These are phyloP conservation scores for Naumovozyma baii DNA, from an alignment of 805 yeast species.

Conservation along the genomic window DNA sequence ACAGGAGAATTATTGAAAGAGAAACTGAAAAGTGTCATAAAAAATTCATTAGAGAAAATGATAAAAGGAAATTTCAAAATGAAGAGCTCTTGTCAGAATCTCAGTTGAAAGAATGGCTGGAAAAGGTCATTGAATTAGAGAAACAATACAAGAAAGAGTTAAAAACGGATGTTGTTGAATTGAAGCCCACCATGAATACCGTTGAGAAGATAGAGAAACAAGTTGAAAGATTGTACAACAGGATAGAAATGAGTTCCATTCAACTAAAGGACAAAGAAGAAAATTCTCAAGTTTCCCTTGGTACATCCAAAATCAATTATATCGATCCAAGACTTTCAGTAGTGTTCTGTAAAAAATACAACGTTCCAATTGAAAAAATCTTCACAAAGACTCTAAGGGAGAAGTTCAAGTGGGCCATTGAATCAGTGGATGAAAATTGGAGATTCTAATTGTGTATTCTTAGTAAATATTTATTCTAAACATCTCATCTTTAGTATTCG, in stretches of 20 bases:
- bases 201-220: slow-evolving; percentile 67
- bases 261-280: slow-evolving; percentile 89
- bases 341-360: slow-evolving; percentile 73
- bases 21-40: slow-evolving; percentile 55
- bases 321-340: slow-evolving; percentile 91
- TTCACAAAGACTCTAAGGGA: slow-evolving; percentile 87
- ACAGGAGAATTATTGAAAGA: slow-evolving; percentile 48
- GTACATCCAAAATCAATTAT: slow-evolving; percentile 89
- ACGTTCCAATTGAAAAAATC: slow-evolving; percentile 85
- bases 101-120: slow-evolving; percentile 50
- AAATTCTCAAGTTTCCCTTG: slow-evolving; percentile 84
- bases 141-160: slow-evolving; percentile 48
- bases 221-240: slow-evolving; percentile 58
- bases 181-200: slow-evolving; percentile 39
- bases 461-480: no score
- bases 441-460: slow-evolving; percentile 60
- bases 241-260: slow-evolving; percentile 57
- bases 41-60: slow-evolving; percentile 69
- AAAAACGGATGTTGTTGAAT: slow-evolving; percentile 46
- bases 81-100: slow-evolving; percentile 44
- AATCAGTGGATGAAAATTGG: slow-evolving; percentile 84
- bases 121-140: slow-evolving; percentile 43
- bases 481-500: no score
- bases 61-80: slow-evolving; percentile 51
- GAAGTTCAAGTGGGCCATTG: slow-evolving; percentile 93